Percentiles rank a stretch among this genome's conserved stretches.
Conservation (phyloP, 2,329 filamentous ascomycete species). For the Fusarium udum region DNA sequence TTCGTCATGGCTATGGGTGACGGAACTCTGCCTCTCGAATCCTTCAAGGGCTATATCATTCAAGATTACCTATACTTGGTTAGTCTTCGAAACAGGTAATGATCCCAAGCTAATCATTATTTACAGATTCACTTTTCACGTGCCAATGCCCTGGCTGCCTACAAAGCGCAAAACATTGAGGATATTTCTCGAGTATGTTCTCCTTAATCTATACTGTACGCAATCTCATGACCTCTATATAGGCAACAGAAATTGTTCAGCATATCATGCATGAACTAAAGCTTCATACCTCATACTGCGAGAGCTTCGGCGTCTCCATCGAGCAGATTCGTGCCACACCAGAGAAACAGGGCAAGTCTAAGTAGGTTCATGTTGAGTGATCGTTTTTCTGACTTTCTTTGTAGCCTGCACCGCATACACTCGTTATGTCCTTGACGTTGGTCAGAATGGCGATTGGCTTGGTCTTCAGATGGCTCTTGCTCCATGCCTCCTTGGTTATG, state of each 20-base stretch:
- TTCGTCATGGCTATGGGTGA: slow-evolving; percentile 83
- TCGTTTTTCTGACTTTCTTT: background rate
- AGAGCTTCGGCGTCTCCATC: slow-evolving; percentile 78
- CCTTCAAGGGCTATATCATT: slow-evolving; percentile 88
- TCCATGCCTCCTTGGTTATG: slow-evolving; percentile 91
- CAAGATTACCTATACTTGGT: slow-evolving; percentile 94
- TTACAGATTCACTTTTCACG: slow-evolving; percentile 82
- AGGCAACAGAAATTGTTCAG: slow-evolving; percentile 68
- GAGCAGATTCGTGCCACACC: slow-evolving; percentile 76
- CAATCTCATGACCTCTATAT: background rate
- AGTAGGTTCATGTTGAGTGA: background rate
- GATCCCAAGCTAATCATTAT: background rate
- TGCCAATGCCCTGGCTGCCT: slow-evolving; percentile 84
- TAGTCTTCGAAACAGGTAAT: slow-evolving; percentile 28
- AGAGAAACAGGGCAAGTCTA: slow-evolving; percentile 74
- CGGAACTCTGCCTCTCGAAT: slow-evolving; percentile 76
- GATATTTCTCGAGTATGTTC: slow-evolving; percentile 74
- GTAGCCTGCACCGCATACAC: slow-evolving; percentile 83
- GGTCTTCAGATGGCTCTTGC: slow-evolving; percentile 85
- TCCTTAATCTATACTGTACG: no score
- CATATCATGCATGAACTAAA: slow-evolving; percentile 83
- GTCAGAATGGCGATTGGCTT: slow-evolving; percentile 87
- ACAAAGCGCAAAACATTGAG: slow-evolving; percentile 79
- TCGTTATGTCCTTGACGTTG: slow-evolving; percentile 87
- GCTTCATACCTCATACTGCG: slow-evolving; percentile 85